Evolutionary conservation across 306 rosid species (phyloP).

Genomic region (Ceratonia siliqua): DNA sequence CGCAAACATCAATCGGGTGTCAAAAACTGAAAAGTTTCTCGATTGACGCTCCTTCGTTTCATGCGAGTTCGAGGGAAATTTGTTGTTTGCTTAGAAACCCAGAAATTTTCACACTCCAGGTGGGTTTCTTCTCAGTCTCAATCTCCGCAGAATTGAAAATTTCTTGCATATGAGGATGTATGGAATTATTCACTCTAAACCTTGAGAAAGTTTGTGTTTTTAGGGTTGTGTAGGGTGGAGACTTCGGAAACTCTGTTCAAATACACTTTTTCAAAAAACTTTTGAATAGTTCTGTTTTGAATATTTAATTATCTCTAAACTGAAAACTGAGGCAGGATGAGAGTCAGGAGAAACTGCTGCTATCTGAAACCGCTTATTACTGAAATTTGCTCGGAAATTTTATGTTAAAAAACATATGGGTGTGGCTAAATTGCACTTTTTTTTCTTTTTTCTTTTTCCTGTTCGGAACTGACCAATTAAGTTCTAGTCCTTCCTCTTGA

Average conservation of each 20-base stretch:
- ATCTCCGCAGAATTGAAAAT: background rate
- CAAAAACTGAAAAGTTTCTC: background rate
- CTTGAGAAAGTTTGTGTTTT: background rate
- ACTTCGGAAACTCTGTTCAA: background rate
- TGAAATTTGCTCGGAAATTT: slow-evolving; percentile 8
- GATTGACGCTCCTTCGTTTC: too few relatives aligned
- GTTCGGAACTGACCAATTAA: too few relatives aligned
- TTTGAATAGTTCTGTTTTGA: slow-evolving; percentile 41
- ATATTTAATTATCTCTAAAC: slow-evolving; percentile 15
- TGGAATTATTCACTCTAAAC: background rate
- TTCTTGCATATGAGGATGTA: background rate
- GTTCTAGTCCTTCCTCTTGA: background rate
- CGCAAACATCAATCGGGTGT: background rate
- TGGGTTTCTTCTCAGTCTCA: background rate
- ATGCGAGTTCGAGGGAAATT: background rate
- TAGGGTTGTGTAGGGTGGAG: background rate
- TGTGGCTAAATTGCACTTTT: background rate
- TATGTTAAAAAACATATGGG: too few relatives aligned
- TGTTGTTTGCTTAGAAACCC: background rate
- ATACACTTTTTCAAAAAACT: background rate
- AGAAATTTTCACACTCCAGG: background rate
- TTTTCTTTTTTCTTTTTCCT: background rate
- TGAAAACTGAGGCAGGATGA: background rate
- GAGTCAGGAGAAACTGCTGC: slow-evolving; percentile 3
- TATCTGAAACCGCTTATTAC: slow-evolving; percentile 9